Evolutionary conservation across 2,329 filamentous ascomycete genomes (phyloP).

Genomic region (Albophoma yamanashiensis): DNA sequence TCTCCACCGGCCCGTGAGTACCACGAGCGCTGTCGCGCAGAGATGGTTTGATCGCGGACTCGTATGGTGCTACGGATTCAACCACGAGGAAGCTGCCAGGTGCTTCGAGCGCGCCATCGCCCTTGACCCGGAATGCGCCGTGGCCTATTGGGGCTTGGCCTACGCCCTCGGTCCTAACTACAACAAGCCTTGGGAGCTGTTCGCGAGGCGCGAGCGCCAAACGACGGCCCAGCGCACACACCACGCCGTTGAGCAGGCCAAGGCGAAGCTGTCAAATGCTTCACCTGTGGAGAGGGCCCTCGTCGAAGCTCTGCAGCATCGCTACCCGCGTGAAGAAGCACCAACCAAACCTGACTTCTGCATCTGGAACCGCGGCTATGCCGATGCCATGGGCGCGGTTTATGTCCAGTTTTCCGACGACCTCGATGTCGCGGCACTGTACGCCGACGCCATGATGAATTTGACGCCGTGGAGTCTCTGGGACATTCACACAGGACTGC

Average conservation of each 20-base stretch:
- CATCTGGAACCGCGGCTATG: conserved; percentile 22
- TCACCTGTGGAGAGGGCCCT: conserved; percentile 46
- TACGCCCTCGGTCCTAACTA: conserved; percentile 66
- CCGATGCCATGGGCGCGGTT: conserved; percentile 27
- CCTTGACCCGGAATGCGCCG: conserved; percentile 42
- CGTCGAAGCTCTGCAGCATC: conserved; percentile 47
- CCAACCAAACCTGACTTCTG: conserved; percentile 35
- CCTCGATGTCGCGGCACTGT: conserved; percentile 24
- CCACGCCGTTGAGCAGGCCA: conserved; percentile 17
- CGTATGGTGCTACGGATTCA: conserved; percentile 67
- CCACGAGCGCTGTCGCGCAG: conserved; percentile 39
- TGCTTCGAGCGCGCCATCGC: conserved; percentile 53
- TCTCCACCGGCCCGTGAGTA: conserved; percentile 44
- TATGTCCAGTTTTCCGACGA: conserved; percentile 26
- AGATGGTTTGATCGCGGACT: conserved; percentile 63
- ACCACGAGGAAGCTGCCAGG: conserved; percentile 57
- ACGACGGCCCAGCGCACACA: conserved; percentile 29
- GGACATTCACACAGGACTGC: conserved; percentile 24
- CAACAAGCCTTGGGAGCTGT: conserved; percentile 67
- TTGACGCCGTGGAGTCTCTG: conserved; percentile 35
- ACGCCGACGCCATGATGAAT: conserved; percentile 36
- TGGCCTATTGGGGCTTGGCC: conserved; percentile 61
- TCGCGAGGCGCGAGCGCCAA: conserved; percentile 50
- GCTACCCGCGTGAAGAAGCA: conserved; percentile 44
- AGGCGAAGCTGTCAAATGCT: conserved; percentile 5